A percentile compares a stretch with the other conserved stretches of the same genome.
These are phyloP conservation scores for Tephrocybe sp. DNA, from an alignment of 768 basidiomycete genomes.

Conservation along the genomic window DNA sequence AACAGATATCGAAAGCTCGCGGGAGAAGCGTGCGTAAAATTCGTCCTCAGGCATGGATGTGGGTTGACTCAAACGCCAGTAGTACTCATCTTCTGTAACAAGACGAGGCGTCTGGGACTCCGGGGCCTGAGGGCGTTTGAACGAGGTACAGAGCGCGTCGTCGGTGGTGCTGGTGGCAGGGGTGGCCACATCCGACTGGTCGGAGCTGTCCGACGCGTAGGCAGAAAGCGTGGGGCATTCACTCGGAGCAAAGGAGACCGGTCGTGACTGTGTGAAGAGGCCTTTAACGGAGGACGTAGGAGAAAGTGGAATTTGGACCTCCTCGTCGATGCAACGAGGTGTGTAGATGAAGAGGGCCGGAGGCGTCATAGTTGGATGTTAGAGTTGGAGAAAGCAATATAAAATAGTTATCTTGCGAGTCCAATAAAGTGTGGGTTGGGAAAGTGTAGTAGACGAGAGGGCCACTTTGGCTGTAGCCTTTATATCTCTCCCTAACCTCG, in stretches of 20 bases:
- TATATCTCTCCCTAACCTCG: too few species aligned
- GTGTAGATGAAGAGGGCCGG: slow-evolving; percentile 4
- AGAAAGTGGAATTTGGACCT: slow-evolving; percentile 9
- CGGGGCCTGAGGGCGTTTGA: neutral
- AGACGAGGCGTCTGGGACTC: neutral
- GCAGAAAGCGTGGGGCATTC: neutral
- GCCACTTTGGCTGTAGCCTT: too few species aligned
- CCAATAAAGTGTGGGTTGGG: too few species aligned
- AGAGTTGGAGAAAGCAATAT: neutral
- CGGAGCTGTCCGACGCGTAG: neutral
- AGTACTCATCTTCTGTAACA: neutral
- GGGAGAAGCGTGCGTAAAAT: neutral
- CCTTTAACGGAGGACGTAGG: slow-evolving; percentile 20
- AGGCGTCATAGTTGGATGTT: neutral
- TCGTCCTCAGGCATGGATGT: neutral
- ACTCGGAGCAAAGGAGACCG: slow-evolving; percentile 10
- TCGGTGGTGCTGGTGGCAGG: slow-evolving; percentile 1
- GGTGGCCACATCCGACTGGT: neutral
- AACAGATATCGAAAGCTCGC: too few species aligned
- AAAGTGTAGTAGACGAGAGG: too few species aligned
- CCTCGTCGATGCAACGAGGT: slow-evolving; percentile 1
- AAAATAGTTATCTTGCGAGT: too few species aligned
- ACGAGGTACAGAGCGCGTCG: neutral
- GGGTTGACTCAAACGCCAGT: neutral
- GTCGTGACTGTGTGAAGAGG: slow-evolving; percentile 16